These are phyloP conservation scores for Aspergillus fumigatus DNA, from an alignment of 2,329 filamentous ascomycete genomes.

Conservation along the genomic window DNA sequence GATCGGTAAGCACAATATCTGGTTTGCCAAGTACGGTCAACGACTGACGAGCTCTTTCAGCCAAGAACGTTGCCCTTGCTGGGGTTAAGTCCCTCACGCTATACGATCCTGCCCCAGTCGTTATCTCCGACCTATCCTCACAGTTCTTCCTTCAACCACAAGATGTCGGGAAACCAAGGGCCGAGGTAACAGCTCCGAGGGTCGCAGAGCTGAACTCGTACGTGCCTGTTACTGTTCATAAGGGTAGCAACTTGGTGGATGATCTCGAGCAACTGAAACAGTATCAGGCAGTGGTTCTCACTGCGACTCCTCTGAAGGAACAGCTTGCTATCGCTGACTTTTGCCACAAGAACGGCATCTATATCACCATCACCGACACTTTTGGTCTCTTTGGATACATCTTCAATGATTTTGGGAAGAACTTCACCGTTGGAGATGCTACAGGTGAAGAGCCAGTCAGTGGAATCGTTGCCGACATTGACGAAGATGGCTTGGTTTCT, in stretches of 20 bases:
- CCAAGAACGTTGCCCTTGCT: slow-evolving; percentile 96
- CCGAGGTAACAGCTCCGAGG: slow-evolving; percentile 77
- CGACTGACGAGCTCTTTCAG: slow-evolving; percentile 37
- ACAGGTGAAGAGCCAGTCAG: slow-evolving; percentile 83
- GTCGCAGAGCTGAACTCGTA: slow-evolving; percentile 96
- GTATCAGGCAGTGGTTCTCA: slow-evolving; percentile 90
- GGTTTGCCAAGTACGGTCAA: neutral
- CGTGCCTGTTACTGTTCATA: slow-evolving; percentile 78
- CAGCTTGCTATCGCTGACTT: slow-evolving; percentile 86
- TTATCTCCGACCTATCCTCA: slow-evolving; percentile 84
- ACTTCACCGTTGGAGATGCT: slow-evolving; percentile 84
- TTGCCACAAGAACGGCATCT: slow-evolving; percentile 91
- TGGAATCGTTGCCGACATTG: slow-evolving; percentile 86
- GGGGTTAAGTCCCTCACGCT: slow-evolving; percentile 96
- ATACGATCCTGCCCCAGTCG: slow-evolving; percentile 79
- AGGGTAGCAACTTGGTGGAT: slow-evolving; percentile 59
- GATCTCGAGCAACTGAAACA: slow-evolving; percentile 79
- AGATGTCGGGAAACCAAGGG: slow-evolving; percentile 90
- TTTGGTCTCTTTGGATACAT: slow-evolving; percentile 93
- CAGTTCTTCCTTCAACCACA: slow-evolving; percentile 91
- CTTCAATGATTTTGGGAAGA: slow-evolving; percentile 95
- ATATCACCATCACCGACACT: slow-evolving; percentile 79
- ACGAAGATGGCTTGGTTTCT: slow-evolving; percentile 85
- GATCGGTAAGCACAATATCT: slow-evolving; percentile 52
- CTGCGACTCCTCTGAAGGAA: slow-evolving; percentile 71